Base-by-base conservation (phyloP, 2,329 filamentous ascomycete genomes). In the Domatiomyces globalis region DNA sequence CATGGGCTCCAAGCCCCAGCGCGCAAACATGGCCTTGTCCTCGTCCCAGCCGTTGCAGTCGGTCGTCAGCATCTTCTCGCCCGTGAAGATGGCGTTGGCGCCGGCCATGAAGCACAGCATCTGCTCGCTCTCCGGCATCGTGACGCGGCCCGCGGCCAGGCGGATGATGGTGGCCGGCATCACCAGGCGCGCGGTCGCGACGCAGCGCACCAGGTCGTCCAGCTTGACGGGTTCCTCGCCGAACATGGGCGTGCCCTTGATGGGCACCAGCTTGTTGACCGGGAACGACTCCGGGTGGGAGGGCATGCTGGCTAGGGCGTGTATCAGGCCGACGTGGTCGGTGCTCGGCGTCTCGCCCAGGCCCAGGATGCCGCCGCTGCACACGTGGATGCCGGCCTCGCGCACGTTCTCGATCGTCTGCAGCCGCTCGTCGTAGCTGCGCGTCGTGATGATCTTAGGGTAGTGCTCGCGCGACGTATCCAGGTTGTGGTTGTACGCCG, bases 51-150 rank as follows among this genome's bases (percentile, higher is more conserved):
- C 86, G 60, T 87, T 89, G 65, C 87, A 94, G 52, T 88, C 85
- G 0, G 88, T 95, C 4, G 88, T 95, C 69, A 94, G 67, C 88
- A 95, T 94, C 75, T 90, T 94, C 72, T 95, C 88, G 7, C 88
- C 88, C 0, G 88, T 95, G 65, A 95, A 95, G 33, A 95, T 84
- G n/a, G 88, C 88, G 62, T 95, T 95, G 1, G 88, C 88, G 12
- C 88, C 88, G 0, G 87, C 87, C 78, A 86, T 83, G 71, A 94
- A 95, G 68, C 87, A 94, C 58, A 90, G 66, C 12, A 87, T 82
- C 70, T 95, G 88, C 71, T 94, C 84, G 69, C 92, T 87, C 70
- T 95, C 88, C 3, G 79, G 77, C 78, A 95, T 84, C 10, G 82
- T 85, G 65, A 86, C 88, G 46, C 88, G 75, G 2, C 88, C 88